Base-by-base conservation (phyloP, 768 basidiomycete genomes). In the Lepiota brunneoincarnata region DNA sequence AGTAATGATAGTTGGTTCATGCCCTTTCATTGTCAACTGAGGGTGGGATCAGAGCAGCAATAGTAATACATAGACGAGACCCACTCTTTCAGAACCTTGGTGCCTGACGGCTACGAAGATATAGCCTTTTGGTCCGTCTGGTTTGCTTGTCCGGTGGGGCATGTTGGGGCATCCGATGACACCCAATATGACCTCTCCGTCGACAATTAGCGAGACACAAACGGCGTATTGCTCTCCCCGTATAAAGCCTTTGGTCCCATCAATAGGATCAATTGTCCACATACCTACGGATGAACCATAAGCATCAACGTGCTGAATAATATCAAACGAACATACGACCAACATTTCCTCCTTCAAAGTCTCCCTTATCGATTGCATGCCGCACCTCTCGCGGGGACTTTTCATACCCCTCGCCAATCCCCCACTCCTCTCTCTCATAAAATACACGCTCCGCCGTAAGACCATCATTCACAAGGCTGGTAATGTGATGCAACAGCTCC, bases 101-200 rank as follows among this genome's bases (percentile, higher is more conserved):
- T 91, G 93, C 63, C 82, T 80, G n/a, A 91, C 84, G 15, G 93
- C 91, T 34, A 90, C 78, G 64, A 97, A 97, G 28, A 98, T 74
- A 52, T 86, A 88, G 0, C 96, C 96, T 43, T 77, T 84, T 35
- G 75, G 77, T 10, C 80, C 80, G 9, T 84, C 74, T 3, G 86
- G 81, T 35, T 79, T 68, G 1, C 68, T 59, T 3, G 71, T 68
- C 60, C 83, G 74, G 36, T 83, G 69, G 9, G 85, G 88, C 15
- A 98, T 76, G 69, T 99, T 99, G 1, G 96, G 96, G 68, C 95
- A 97, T 6, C 93, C 93, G 59, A 94, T 87, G 15, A 94, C 83
- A 4, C 91, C 93, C 2, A 97, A 75, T 64, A 91, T 76, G 34
- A 93, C 90, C 48, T 84, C 67, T 0, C 87, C 79, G 58, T 94